Percentiles rank a stretch among this genome's conserved stretches.
Conservation (phyloP, 164 flowering plant species). For the Houttuynia cordata region DNA sequence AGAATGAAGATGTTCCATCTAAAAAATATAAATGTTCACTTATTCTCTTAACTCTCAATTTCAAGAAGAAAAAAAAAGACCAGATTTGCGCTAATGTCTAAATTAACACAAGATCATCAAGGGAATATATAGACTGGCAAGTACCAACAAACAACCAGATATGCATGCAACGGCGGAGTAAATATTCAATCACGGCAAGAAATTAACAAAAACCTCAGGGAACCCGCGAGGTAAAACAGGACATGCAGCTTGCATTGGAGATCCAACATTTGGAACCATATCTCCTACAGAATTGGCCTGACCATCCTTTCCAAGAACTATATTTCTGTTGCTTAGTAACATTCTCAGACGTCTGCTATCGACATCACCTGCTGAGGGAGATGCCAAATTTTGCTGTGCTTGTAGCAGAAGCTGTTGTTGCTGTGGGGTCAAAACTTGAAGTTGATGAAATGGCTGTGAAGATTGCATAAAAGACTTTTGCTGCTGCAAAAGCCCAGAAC, state of each 20-base stretch:
- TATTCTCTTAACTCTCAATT: no score
- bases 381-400: conserved; percentile 72
- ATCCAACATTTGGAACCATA: conserved; percentile 63
- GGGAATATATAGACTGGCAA: no score
- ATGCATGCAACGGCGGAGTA: no score
- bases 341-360: conserved; percentile 76
- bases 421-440: conserved; percentile 77
- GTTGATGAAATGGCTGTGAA: conserved; percentile 81
- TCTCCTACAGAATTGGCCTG: conserved; percentile 72
- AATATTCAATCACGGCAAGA: no score
- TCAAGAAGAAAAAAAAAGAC: no score
- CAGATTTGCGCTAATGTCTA: no score
- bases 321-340: conserved; percentile 56
- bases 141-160: no score
- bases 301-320: conserved; percentile 62
- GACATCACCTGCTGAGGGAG: conserved; percentile 60
- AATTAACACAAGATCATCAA: no score
- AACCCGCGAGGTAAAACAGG: conserved; percentile 46
- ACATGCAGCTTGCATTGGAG: conserved; percentile 54
- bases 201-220: no score
- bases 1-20: no score
- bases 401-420: conserved; percentile 78
- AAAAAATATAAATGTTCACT: no score
- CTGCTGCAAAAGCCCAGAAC: conserved; percentile 83
- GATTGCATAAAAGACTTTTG: conserved; percentile 80